phyloP scores from a whole-genome alignment of 352 stramenopile genomes.

The Globisporangium acanthophoron region DNA sequence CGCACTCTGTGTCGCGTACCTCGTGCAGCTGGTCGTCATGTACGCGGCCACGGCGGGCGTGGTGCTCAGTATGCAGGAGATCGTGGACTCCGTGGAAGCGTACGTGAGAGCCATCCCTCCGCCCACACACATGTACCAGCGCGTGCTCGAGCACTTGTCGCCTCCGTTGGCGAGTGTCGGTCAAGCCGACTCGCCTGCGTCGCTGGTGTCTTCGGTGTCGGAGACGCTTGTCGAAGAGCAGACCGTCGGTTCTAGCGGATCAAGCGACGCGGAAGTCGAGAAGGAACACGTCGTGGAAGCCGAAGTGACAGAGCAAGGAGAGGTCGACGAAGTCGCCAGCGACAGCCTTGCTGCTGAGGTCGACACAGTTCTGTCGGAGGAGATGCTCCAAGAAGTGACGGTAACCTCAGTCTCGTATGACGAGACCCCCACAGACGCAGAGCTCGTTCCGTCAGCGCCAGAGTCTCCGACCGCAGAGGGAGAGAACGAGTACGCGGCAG shows the following conservation, averaged over 20 bases:
- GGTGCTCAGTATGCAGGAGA: not conserved
- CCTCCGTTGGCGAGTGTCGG: not conserved
- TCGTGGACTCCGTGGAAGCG: not conserved
- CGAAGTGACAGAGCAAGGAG: too few relatives aligned
- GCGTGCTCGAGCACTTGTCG: not conserved
- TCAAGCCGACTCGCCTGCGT: not conserved
- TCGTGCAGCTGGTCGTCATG: conserved; percentile 18
- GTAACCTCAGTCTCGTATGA: not conserved
- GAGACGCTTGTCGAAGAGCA: not conserved
- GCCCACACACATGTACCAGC: not conserved
- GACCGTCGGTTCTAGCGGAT: not conserved
- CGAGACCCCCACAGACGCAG: not conserved
- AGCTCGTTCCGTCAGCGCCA: not conserved
- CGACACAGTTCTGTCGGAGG: too few relatives aligned
- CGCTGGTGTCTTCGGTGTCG: too few relatives aligned
- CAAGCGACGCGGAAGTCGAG: not conserved
- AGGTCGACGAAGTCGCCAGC: too few relatives aligned
- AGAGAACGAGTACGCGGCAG: conserved; percentile 21
- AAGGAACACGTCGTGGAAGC: not conserved
- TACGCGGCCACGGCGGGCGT: not conserved
- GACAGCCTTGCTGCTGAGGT: too few relatives aligned
- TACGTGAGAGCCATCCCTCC: not conserved
- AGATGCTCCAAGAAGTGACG: not conserved
- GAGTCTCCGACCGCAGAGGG: not conserved
- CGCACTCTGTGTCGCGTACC: conserved; percentile 18